Base-by-base conservation (phyloP, 2,329 filamentous ascomycete genomes). In the Fusarium napiforme region DNA sequence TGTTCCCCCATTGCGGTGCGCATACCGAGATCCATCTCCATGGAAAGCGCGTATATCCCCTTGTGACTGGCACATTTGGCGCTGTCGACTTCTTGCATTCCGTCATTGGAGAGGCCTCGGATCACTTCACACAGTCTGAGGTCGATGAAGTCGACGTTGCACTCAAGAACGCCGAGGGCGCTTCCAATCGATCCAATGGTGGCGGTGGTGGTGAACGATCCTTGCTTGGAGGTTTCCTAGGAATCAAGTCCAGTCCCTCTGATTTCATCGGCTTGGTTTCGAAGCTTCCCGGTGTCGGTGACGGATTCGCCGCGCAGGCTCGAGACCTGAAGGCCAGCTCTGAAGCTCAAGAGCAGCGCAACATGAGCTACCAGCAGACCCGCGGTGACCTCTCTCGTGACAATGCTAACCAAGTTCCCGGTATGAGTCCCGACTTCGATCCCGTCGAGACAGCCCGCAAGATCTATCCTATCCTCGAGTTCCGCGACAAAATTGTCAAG, bases 391-490 rank as follows among this genome's bases (percentile, higher is more conserved):
- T 86, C 68, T 77, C 77, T 34, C 76, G 76, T n/a, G 85, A 82
- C 59, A 91, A 87, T 74, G 79, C 77, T 30, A 91, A 90, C 72
- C 83, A 90, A 19, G 89, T 95, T 15, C 93, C 92, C 26, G 94
- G 93, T 10, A 93, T 95, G 87, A 92, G 90, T 77, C 86, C 90
- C 19, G 86, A 88, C 78, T 93, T 97, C 67, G 95, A 98, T 78
- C 92, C 93, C 1, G 89, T 93, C 75, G 91, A 94, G 81, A 92
- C 92, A 1, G 88, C 92, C 19, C 86, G 88, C 43, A 91, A 97
- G 83, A 98, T 99, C 74, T 98, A 98, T 78, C 96, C 96, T 2
- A 97, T 99, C 68, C 88, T 99, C 1, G 89, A 93, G 68, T 99
- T 98, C 86, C 90, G 96, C 67, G 96, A 99, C 85, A 96, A 93